Evolutionary conservation across 805 yeast genomes (phyloP).

Genomic region (Candida nemodendra): DNA sequence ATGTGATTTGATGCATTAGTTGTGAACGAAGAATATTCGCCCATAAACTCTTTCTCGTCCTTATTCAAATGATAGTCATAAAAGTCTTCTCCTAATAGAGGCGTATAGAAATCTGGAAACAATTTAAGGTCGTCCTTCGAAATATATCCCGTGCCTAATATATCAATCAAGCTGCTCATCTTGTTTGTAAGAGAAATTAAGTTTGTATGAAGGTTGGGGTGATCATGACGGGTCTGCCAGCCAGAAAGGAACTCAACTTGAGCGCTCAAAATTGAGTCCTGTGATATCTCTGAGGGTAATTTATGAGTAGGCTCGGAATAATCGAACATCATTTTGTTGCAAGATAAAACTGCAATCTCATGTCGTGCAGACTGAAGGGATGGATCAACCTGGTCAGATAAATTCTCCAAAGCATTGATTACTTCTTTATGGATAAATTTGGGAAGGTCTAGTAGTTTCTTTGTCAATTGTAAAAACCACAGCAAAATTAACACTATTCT

Average conservation of each 20-base stretch:
- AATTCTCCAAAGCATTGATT: slow-evolving; percentile 6
- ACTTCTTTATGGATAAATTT: slow-evolving; percentile 16
- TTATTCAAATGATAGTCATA: slow-evolving; percentile 17
- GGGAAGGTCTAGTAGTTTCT: slow-evolving; percentile 28
- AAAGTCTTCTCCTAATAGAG: slow-evolving; percentile 21
- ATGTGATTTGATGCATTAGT: slow-evolving; percentile 23
- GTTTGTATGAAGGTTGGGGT: slow-evolving; percentile 27
- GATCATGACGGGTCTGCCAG: slow-evolving; percentile 33
- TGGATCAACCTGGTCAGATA: slow-evolving; percentile 21
- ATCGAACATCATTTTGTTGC: slow-evolving; percentile 24
- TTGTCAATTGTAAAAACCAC: slow-evolving; percentile 31
- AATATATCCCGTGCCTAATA: slow-evolving; percentile 23
- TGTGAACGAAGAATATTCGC: slow-evolving; percentile 33
- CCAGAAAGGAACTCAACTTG: slow-evolving; percentile 33
- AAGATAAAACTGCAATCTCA: slow-evolving; percentile 28
- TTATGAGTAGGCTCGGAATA: slow-evolving; percentile 8
- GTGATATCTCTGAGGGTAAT: slow-evolving; percentile 8
- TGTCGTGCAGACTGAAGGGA: slow-evolving; percentile 14
- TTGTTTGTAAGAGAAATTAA: slow-evolving; percentile 26
- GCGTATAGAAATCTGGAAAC: slow-evolving; percentile 24
- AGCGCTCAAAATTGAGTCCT: slow-evolving; percentile 24
- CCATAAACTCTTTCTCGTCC: slow-evolving; percentile 26
- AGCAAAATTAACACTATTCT: slow-evolving; percentile 27
- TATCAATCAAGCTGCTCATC: slow-evolving; percentile 24
- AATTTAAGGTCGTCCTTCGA: slow-evolving; percentile 11